phyloP scores from a whole-genome alignment of 768 basidiomycete genomes.

The Porphyrellus cyaneotinctus region DNA sequence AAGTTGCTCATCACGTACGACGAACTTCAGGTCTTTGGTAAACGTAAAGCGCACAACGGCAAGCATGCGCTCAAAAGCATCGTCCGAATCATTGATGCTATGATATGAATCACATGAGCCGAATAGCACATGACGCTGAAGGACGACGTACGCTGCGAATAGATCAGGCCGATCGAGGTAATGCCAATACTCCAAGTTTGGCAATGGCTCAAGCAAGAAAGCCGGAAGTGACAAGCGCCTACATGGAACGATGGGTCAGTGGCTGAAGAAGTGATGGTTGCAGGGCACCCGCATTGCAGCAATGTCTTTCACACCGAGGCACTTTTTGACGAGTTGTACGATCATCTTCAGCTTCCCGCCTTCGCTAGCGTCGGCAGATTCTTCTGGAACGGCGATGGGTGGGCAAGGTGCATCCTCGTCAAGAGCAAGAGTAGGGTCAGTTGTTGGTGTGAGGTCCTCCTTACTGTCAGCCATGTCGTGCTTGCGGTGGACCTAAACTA shows the following conservation, averaged over 20 bases:
- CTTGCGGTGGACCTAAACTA: not conserved
- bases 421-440: slow-evolving; percentile 7
- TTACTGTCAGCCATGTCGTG: slow-evolving; percentile 20
- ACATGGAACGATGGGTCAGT: slow-evolving; percentile 8
- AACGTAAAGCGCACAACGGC: slow-evolving; percentile 84
- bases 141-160: slow-evolving; percentile 76
- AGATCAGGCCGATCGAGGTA: slow-evolving; percentile 89
- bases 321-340: slow-evolving; percentile 85
- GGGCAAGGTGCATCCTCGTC: slow-evolving; percentile 54
- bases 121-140: not conserved
- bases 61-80: slow-evolving; percentile 95
- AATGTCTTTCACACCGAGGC: slow-evolving; percentile 90
- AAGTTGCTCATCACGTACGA: slow-evolving; percentile 46
- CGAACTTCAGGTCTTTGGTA: slow-evolving; percentile 91
- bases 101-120: slow-evolving; percentile 1
- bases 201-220: slow-evolving; percentile 87
- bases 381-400: slow-evolving; percentile 69
- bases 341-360: slow-evolving; percentile 95
- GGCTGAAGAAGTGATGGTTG: not conserved
- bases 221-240: slow-evolving; percentile 93
- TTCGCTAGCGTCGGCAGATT: slow-evolving; percentile 69
- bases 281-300: slow-evolving; percentile 72
- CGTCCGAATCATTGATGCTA: slow-evolving; percentile 89
- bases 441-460: slow-evolving; percentile 8
- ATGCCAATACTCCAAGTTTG: slow-evolving; percentile 96